phyloP scores from a whole-genome alignment of 2,329 filamentous ascomycete species.

The Tolypocladium endophyticum region DNA sequence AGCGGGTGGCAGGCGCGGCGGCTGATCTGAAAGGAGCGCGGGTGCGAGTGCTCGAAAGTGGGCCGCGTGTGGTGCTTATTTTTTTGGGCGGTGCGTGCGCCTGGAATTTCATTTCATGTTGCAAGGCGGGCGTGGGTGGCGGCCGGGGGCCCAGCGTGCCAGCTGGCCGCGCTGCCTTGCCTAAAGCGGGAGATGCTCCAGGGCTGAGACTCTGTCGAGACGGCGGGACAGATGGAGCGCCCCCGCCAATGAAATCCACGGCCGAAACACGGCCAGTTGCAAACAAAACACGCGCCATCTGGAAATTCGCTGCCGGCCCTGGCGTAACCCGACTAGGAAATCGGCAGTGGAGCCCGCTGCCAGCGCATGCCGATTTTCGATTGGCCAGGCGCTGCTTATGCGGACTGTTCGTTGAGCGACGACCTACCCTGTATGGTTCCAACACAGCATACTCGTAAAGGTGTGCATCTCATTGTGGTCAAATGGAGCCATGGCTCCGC shows the following conservation, averaged over 20 bases:
- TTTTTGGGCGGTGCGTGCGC: not conserved
- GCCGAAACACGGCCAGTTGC: not conserved
- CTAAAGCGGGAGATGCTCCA: not conserved
- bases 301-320: not conserved
- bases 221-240: not conserved
- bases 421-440: not conserved
- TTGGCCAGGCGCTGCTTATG: not conserved
- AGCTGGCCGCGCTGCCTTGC: not conserved
- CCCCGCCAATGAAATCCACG: not conserved
- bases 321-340: not conserved
- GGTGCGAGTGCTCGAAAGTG: conserved; percentile 1
- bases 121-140: not conserved
- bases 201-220: not conserved
- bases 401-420: not conserved
- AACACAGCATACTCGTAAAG: too few relatives aligned
- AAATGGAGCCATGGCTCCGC: too few relatives aligned
- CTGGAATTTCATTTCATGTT: too few relatives aligned
- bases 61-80: conserved; percentile 10
- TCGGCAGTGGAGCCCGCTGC: not conserved
- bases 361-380: not conserved
- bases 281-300: not conserved
- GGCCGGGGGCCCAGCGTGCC: not conserved
- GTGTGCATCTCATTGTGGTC: too few relatives aligned
- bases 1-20: conserved; percentile 16
- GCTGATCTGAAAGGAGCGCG: conserved; percentile 23